phyloP scores from a whole-genome alignment of 306 rosid species.

The Pueraria montana region DNA sequence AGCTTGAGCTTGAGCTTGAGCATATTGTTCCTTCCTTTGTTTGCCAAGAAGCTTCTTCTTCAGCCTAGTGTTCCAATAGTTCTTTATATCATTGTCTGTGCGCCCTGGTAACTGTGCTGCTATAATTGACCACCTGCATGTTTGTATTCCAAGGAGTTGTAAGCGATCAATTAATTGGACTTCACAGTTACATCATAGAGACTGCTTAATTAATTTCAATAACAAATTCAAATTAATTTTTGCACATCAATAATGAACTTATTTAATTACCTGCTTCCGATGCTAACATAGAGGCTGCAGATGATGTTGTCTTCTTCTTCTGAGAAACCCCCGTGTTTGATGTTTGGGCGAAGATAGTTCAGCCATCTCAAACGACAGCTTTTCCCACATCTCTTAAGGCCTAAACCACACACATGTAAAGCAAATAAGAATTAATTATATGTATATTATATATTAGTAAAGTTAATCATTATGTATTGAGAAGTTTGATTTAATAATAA shows the following conservation, averaged over 20 bases:
- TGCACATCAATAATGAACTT: neutral
- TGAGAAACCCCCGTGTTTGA: conserved; percentile 91
- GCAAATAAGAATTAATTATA: neutral
- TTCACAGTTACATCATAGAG: neutral
- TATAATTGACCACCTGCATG: conserved; percentile 90
- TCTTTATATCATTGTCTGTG: conserved; percentile 95
- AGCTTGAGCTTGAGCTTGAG: conserved; percentile 61
- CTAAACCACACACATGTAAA: conserved; percentile 48
- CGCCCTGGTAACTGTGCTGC: conserved; percentile 97
- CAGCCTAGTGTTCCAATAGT: conserved; percentile 96
- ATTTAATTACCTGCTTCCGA: conserved; percentile 89
- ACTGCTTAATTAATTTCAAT: neutral
- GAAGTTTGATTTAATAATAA: neutral
- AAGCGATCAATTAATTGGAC: neutral
- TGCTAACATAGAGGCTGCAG: conserved; percentile 85
- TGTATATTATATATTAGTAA: neutral
- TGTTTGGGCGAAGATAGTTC: conserved; percentile 94
- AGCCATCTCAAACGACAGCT: conserved; percentile 98
- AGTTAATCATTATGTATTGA: neutral
- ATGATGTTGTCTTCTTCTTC: conserved; percentile 97
- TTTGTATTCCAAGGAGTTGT: neutral
- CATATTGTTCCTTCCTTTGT: conserved; percentile 73
- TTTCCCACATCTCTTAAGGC: conserved; percentile 95
- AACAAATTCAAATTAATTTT: neutral
- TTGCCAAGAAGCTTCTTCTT: conserved; percentile 92